Evolutionary conservation across 805 yeast genomes (phyloP).

Genomic region (Clavispora vitiphila): DNA sequence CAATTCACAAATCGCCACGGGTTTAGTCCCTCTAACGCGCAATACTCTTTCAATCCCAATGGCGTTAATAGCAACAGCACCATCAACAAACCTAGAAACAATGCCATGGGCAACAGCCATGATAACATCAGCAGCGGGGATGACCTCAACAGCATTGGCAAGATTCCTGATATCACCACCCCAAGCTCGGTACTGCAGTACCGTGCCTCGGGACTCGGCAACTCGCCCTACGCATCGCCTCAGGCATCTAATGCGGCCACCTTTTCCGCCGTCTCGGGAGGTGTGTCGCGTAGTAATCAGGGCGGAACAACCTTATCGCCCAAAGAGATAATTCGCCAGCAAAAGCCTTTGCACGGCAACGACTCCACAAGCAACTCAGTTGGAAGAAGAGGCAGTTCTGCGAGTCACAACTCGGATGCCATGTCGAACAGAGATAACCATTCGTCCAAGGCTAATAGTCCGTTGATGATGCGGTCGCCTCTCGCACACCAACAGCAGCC

Average conservation of each 20-base stretch:
- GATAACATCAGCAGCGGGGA: background rate
- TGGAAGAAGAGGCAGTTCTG: slow-evolving; percentile 1
- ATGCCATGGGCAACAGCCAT: background rate
- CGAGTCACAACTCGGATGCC: background rate
- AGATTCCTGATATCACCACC: slow-evolving; percentile 3
- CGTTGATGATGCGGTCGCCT: slow-evolving; percentile 16
- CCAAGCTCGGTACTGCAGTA: slow-evolving; percentile 7
- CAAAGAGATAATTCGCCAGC: slow-evolving; percentile 22
- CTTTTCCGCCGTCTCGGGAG: slow-evolving; percentile 7
- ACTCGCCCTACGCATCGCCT: slow-evolving; percentile 18
- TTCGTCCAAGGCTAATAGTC: slow-evolving; percentile 16
- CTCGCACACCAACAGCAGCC: slow-evolving; percentile 2
- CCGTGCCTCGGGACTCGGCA: slow-evolving; percentile 1
- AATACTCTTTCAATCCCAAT: background rate
- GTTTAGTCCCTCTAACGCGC: background rate
- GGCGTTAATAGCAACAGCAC: background rate
- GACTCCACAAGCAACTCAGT: background rate
- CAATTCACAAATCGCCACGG: background rate
- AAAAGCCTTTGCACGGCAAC: slow-evolving; percentile 5
- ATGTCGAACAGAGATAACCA: background rate
- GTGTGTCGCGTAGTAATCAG: slow-evolving; percentile 16
- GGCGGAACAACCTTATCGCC: slow-evolving; percentile 30
- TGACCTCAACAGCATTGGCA: background rate
- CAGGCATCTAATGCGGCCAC: slow-evolving; percentile 14
- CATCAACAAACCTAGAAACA: background rate